Conservation (phyloP, 2,329 filamentous ascomycete genomes). For the Sarocladium strictum region DNA sequence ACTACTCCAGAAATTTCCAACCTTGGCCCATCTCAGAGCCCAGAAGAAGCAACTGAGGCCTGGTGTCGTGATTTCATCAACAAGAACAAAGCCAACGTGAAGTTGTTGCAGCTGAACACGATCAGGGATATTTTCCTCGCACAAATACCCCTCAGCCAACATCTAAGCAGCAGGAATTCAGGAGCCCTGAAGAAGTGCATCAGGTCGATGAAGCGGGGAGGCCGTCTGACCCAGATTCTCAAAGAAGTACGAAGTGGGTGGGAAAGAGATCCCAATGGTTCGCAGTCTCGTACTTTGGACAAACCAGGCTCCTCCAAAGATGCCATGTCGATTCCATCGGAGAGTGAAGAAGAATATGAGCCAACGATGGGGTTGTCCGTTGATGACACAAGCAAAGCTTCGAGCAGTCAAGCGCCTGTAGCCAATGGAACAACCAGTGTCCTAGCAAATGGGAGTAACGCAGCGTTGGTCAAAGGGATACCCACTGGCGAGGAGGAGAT, state of each 20-base stretch:
- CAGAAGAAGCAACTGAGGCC: neutral
- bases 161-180: neutral
- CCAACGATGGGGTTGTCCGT: constrained; percentile 11
- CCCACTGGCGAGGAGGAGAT: neutral
- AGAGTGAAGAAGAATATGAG: constrained; percentile 23
- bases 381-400: neutral
- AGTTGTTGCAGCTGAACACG: neutral
- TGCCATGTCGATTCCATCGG: constrained; percentile 12
- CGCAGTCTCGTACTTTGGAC: neutral
- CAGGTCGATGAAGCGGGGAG: neutral
- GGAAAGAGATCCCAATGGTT: neutral
- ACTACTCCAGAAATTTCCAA: neutral
- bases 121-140: neutral
- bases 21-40: neutral
- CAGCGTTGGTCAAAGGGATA: neutral
- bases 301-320: neutral
- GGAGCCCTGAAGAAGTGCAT: neutral
- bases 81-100: neutral
- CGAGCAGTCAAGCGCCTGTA: neutral
- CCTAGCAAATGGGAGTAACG: neutral
- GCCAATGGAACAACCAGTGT: neutral
- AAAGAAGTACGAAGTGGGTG: neutral
- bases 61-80: constrained; percentile 1
- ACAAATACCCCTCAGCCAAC: neutral
- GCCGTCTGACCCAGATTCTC: neutral